Evolutionary conservation across 225 moss, liverwort and hornwort genomes (phyloP), one percentile per base, ranked within the genome.

Genomic region (Bryum argenteum): DNA sequence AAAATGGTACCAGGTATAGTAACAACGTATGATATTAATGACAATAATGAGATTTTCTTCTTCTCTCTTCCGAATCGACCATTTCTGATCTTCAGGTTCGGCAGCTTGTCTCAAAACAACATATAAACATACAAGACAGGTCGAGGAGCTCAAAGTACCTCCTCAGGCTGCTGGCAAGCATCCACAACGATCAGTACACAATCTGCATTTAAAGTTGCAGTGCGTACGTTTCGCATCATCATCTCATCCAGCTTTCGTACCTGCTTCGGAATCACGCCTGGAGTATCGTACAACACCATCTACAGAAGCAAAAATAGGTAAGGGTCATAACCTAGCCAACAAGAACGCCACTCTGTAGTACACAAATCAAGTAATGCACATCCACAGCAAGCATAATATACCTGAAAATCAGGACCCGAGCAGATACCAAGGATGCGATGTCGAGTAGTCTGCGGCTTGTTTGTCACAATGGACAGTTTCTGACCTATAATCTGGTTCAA

Each of bases 151-250:
- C 19, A 79, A 33, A 63, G 65, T 50, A 91, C 93, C 92, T 90
- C 83, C 63, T 92, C 89, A 61, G 92, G 82, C 33, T 76, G 69
- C 65, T 87, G 84, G 78, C 94, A 92, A 24, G 92, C 90, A 79
- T 95, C 94, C 65, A 95, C 92, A 63, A 95, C 74, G 51, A 92
- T 75, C 69, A 95, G 70, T 53, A 95, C 87, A 79, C 89, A 95
- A 71, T 95, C 90, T 47, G 94, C 91, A 81, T 84, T 90, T 54
- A 90, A 72, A 20, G 88, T 89, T 60, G 92, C 92, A 38, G 92
- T 89, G 33, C 87, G 88, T 42, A 95, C 90, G 78, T 90, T 95
- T 67, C 89, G 89, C 94, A 95, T 95, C 94, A 95, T 95, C 90
- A 92, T 89, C 74, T 95, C 87, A 84, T 95, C 94, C 77, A 95